Conservation (phyloP, 2,329 filamentous ascomycete species). For the Bretziella fagacearum region DNA sequence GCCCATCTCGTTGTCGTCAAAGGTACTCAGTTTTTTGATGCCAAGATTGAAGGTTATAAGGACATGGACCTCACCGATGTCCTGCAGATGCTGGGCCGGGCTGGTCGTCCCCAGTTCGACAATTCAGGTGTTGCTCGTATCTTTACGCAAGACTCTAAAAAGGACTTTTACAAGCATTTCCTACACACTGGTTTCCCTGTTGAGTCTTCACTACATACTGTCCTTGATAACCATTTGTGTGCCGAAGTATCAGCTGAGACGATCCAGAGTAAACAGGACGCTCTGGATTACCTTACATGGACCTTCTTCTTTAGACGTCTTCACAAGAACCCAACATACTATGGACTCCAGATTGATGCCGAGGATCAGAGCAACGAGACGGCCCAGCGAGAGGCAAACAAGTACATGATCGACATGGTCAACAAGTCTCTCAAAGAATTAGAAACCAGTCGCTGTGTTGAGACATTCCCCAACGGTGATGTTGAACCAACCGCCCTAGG, state of each 20-base stretch:
- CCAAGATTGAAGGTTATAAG: constrained; percentile 92
- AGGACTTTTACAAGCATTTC: constrained; percentile 99
- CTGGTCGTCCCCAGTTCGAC: constrained; percentile 91
- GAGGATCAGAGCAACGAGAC: constrained; percentile 8
- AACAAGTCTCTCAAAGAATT: constrained; percentile 72
- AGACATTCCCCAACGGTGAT: constrained; percentile 70
- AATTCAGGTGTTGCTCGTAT: constrained; percentile 90
- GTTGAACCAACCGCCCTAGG: constrained; percentile 80
- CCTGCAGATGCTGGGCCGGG: constrained; percentile 90
- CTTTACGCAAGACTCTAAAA: constrained; percentile 94
- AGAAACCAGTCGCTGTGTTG: constrained; percentile 67
- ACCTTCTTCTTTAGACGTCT: constrained; percentile 97
- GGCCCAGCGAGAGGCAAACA: constrained; percentile 76
- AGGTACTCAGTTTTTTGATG: constrained; percentile 94
- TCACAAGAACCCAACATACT: constrained; percentile 97
- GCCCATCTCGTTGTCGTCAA: constrained; percentile 96
- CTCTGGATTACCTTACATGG: constrained; percentile 94
- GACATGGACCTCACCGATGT: constrained; percentile 99
- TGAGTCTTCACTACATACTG: constrained; percentile 88
- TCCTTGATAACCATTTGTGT: constrained; percentile 89
- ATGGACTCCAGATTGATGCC: constrained; percentile 81
- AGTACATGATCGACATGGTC: constrained; percentile 88
- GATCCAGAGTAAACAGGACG: constrained; percentile 86
- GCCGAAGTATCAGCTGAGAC: constrained; percentile 91
- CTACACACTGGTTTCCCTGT: constrained; percentile 95